phyloP scores from a whole-genome alignment of 1,284 basidiomycete species.

The Trichosporon sp. region DNA sequence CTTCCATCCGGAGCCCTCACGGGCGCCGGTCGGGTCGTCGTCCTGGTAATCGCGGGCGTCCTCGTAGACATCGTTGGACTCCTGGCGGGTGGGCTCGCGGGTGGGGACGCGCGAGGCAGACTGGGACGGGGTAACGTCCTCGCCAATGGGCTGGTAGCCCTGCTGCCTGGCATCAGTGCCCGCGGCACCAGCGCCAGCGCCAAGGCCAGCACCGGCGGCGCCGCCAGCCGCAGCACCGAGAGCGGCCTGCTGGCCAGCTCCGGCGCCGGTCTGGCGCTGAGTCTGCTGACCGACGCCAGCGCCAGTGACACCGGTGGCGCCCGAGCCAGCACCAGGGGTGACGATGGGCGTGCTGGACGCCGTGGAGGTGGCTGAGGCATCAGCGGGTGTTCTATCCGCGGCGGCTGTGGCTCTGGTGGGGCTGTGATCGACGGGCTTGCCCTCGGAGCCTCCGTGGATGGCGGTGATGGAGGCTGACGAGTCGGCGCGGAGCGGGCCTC shows the following conservation, averaged over 20 bases:
- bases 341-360: background rate
- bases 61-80: background rate
- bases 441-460: constrained; percentile 41
- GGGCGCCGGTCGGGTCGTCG: background rate
- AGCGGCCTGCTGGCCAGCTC: background rate
- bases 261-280: background rate
- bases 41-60: background rate
- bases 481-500: constrained; percentile 31
- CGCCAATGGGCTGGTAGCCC: background rate
- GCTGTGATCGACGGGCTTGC: constrained; percentile 16
- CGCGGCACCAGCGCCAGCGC: background rate
- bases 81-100: background rate
- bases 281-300: background rate
- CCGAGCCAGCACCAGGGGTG: background rate
- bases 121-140: background rate
- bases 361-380: background rate
- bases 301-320: background rate
- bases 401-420: background rate
- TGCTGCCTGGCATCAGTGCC: background rate
- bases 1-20: background rate
- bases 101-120: background rate
- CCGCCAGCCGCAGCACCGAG: background rate
- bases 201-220: background rate
- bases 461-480: constrained; percentile 41
- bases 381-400: constrained; percentile 12